Base-by-base conservation (phyloP, 805 yeast genomes). In the Cyberlindnera meyerae region DNA sequence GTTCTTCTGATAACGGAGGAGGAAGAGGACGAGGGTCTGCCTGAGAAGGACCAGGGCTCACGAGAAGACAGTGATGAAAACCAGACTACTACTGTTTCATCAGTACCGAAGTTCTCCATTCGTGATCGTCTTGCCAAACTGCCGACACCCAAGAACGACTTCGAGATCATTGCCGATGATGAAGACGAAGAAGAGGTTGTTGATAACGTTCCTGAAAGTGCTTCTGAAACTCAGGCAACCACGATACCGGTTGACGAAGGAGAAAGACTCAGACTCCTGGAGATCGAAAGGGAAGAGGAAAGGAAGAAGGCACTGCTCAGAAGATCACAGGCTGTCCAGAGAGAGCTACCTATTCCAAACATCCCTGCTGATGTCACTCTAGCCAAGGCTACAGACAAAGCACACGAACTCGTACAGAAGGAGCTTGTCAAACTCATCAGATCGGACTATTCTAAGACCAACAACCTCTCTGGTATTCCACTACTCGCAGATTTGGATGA, bases 61-160 rank as follows among this genome's bases (percentile, higher is more conserved):
- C 30, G 22, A 8, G 22, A 30, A 22, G 40, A 31, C 11, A 33
- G n/a, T 25, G 31, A 36, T 15, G 13, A 30, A 14, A 15, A n/a
- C 12, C 11, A 25, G 17, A 11, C 15, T 15, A n/a, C 34, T 15
- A 24, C 31, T 16, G 20, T 8, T n/a, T n/a, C n/a, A n/a, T n/a
- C n/a, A n/a, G n/a, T n/a, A n/a, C n/a, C n/a, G n/a, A 34, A 30
- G 25, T 7, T 8, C 9, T 40, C 43, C 3, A 33, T 44, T 15
- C 40, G 33, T 22, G 39, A 44, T 3, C 47, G 57, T 29, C 60
- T 70, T 26, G 53, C 54, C 1, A 31, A 42, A 2, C 45, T 69
- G 15, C 72, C 75, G 2, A 37, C 48, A n/a, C 72, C 75, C 0
- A 60, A 58, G 40, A 71, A 73, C 42, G 74, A 71, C 33, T 71